Conservation (phyloP, 2,329 filamentous ascomycete genomes). For the Apiospora rasikravindrae region DNA sequence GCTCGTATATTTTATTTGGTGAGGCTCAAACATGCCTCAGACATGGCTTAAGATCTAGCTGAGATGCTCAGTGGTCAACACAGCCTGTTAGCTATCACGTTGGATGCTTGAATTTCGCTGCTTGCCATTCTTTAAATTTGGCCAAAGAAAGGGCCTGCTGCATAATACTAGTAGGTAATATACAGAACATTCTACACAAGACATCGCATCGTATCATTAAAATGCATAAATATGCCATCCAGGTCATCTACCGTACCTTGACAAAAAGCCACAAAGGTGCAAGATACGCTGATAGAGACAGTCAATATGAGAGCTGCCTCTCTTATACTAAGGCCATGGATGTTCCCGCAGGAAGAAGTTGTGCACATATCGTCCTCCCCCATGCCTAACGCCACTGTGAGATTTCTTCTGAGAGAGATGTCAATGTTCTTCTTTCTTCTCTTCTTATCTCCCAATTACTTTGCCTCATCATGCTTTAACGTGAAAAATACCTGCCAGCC, state of each 20-base stretch:
- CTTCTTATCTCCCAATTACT: not conserved
- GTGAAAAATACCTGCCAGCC: not conserved
- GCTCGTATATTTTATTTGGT: too few relatives aligned
- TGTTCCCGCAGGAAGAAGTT: not conserved
- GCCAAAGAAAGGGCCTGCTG: not conserved
- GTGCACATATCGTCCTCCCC: not conserved
- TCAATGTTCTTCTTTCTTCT: not conserved
- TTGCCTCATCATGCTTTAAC: not conserved
- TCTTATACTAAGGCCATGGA: not conserved
- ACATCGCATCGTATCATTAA: conserved; percentile 14
- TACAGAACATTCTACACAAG: not conserved
- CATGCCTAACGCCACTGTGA: not conserved
- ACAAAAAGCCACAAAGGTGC: not conserved
- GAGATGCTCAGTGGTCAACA: too few relatives aligned
- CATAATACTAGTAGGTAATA: not conserved
- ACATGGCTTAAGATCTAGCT: too few relatives aligned
- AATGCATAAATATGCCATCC: not conserved
- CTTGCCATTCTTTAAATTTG: not conserved
- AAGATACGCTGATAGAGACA: not conserved
- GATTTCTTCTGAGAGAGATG: not conserved
- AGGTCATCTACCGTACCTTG: not conserved
- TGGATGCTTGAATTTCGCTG: not conserved
- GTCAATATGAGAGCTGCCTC: not conserved
- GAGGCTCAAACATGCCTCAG: too few relatives aligned
- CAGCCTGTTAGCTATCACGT: too few relatives aligned